Evolutionary conservation across 2,329 filamentous ascomycete genomes (phyloP).

Genomic region (Colletotrichum liriopes): DNA sequence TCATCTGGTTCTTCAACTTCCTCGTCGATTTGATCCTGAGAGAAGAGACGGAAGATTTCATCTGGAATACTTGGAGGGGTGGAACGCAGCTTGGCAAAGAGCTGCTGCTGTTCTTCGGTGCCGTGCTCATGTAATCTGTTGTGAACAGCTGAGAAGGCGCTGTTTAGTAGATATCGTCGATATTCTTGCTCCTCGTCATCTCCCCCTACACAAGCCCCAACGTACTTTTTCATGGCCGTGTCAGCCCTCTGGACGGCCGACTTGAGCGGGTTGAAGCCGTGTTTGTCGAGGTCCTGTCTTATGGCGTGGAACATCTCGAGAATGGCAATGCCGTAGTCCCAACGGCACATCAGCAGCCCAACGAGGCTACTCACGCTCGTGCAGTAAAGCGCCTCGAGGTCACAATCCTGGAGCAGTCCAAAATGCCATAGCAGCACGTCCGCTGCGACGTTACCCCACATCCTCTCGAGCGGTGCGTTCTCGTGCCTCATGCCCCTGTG

Average conservation of each 20-base stretch:
- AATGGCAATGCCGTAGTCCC: not conserved
- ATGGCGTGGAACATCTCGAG: conserved; percentile 13
- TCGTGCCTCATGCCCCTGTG: conserved; percentile 1
- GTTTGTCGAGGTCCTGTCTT: conserved; percentile 4
- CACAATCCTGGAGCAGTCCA: not conserved
- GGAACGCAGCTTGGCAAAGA: not conserved
- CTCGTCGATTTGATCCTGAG: not conserved
- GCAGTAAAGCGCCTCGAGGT: conserved; percentile 5
- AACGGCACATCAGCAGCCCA: not conserved
- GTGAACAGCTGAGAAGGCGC: not conserved
- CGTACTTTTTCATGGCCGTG: conserved; percentile 7
- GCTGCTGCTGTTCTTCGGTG: not conserved
- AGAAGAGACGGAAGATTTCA: not conserved
- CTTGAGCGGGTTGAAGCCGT: conserved; percentile 5
- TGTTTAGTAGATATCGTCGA: not conserved
- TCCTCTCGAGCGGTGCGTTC: conserved; percentile 13
- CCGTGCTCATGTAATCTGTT: too few species aligned
- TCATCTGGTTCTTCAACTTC: not conserved
- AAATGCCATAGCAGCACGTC: conserved; percentile 5
- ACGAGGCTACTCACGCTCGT: not conserved
- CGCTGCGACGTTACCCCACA: conserved; percentile 12
- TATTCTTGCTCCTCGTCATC: not conserved
- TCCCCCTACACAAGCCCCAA: not conserved
- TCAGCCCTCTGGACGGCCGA: conserved; percentile 4
- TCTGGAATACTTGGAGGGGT: not conserved